Percentiles rank a stretch among this genome's conserved stretches.
Conservation (phyloP, 192 early-diverging fungal genomes). For the Coemansia aciculifera region DNA sequence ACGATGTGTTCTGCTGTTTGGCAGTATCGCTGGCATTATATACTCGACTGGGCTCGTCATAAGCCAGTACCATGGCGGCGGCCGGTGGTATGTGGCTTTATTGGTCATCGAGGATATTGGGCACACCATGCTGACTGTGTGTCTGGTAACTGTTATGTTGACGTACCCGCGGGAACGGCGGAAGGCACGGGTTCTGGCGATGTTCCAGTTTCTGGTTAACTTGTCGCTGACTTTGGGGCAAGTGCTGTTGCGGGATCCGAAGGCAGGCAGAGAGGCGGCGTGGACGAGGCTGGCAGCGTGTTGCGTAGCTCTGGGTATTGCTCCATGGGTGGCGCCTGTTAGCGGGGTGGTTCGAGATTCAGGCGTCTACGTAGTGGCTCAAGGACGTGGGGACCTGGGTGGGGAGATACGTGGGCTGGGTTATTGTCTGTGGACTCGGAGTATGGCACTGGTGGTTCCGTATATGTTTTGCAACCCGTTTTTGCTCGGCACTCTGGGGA, state of each 20-base stretch:
- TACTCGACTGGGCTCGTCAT: background rate
- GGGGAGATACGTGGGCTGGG: background rate
- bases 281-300: conserved; percentile 6
- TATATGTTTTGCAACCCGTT: conserved; percentile 36
- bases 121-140: conserved; percentile 10
- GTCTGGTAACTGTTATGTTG: conserved; percentile 14
- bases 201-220: conserved; percentile 21
- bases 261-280: background rate
- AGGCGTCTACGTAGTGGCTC: conserved; percentile 26
- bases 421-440: background rate
- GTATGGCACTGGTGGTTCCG: conserved; percentile 17
- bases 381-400: background rate
- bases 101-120: conserved; percentile 7
- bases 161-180: conserved; percentile 29
- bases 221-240: conserved; percentile 25
- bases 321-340: conserved; percentile 4
- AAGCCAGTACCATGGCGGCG: background rate
- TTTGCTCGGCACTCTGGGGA: conserved; percentile 10
- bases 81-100: conserved; percentile 7
- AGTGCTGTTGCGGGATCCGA: background rate
- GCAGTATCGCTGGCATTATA: background rate
- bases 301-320: background rate
- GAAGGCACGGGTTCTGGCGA: conserved; percentile 19
- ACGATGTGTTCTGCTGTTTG: conserved; percentile 6
- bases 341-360: conserved; percentile 21